Evolutionary conservation across 768 basidiomycete genomes (phyloP), one percentile per base, ranked within the genome.

Genomic region (Russula virescens): DNA sequence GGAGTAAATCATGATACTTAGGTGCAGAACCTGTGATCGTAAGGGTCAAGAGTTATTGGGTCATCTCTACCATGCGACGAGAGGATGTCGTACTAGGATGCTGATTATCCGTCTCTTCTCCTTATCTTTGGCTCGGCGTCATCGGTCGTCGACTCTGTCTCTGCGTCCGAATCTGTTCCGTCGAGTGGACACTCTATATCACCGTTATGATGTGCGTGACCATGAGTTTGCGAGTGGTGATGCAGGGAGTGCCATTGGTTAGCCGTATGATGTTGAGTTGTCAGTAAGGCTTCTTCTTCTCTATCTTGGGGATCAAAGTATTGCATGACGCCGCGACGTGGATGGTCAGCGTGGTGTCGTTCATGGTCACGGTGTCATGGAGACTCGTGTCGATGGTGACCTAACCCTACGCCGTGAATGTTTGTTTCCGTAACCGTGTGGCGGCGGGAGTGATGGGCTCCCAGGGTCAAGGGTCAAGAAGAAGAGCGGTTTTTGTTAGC

Each of bases 21-120:
- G 69, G 80, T 95, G 88, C 40, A 95, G 76, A 35, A 90, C 84
- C 89, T 91, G n/a, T n/a, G n/a, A n/a, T n/a, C n/a, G n/a, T n/a
- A n/a, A 55, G n/a, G n/a, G n/a, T n/a, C n/a, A n/a, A n/a, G n/a
- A n/a, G n/a, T n/a, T n/a, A n/a, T n/a, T n/a, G n/a, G n/a, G n/a
- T n/a, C n/a, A n/a, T n/a, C n/a, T n/a, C n/a, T n/a, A 35, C 34
- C 34, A 35, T 35, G n/a, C n/a, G 34, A 10, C 5, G 10, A 35
- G 5, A 40, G 40, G 8, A 23, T 7, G 34, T 16, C 83, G 58
- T 63, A 90, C 89, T 38, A 92, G 75, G 58, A 91, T 86, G 3
- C 89, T 86, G 53, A 93, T 80, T 47, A 93, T 76, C 68, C 89
- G 88, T 60, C 87, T 74, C n/a, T n/a, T n/a, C n/a, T n/a, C n/a